Base-by-base conservation (phyloP, 345 rosid genomes). In the Brassica juncea region DNA sequence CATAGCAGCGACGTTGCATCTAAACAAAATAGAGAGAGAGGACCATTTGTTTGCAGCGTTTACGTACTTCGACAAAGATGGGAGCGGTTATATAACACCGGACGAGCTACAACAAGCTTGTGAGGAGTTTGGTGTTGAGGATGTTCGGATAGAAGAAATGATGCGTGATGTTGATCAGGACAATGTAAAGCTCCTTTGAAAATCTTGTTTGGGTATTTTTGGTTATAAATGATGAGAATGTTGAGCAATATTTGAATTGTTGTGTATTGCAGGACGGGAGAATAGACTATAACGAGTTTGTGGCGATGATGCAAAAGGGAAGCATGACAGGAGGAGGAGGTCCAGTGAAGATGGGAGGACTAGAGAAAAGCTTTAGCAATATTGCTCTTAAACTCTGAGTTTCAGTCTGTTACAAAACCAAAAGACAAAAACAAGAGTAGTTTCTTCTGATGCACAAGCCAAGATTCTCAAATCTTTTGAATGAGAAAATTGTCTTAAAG, bases 61-160 rank as follows among this genome's bases (percentile, higher is more conserved):
- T 79, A 83, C 91, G 4, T 93, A 88, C 82, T 93, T 93, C 68
- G 98, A 91, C 80, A 91, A 90, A 79, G 98, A 91, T 85, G 97
- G 97, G 52, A 91, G 98, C 58, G 98, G 98, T 19, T 93, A 88
- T 77, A 93, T 93, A 11, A 93, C 98, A 23, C 85, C 87, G 16
- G 98, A 93, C 69, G 98, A 91, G 87, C 93, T 93, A 47, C 97
- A 93, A 82, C 90, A 86, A 72, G 98, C 97, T 23, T 93, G 98
- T 23, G 89, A 87, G 69, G 93, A 93, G 85, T 91, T 86, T 81
- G 98, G 98, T 72, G 72, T 93, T 42, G 91, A 86, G 34, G 91
- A 93, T 82, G 85, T 79, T 42, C 93, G 88, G 57, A 79, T 93
- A 15, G 98, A 86, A 68, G 98, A 93, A 77, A 70, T 93, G 82